Base-by-base conservation (phyloP, 2,329 filamentous ascomycete genomes). In the Fusarium succisae region DNA sequence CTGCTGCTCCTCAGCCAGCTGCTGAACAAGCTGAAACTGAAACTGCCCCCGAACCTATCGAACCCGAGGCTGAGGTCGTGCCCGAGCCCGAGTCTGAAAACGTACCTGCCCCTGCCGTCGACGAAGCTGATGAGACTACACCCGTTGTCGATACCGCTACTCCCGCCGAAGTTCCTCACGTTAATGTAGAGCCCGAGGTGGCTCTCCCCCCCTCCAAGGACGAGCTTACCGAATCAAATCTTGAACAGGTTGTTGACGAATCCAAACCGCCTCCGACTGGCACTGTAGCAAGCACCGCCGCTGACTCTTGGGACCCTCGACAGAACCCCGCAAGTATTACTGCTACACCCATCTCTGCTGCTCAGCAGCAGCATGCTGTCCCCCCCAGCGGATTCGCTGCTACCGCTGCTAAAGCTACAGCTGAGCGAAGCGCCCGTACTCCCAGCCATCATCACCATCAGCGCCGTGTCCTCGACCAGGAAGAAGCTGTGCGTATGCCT, bases 401-500 rank as follows among this genome's bases (percentile, higher is more conserved):
- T n/a, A 93, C 92, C 56, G 94, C 94, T 32, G 87, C 93, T 78
- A 98, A 97, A 85, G 93, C 93, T 18, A 93, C 92, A 20, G 77
- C 89, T 67, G 85, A 91, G 79, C 82, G 89, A 70, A 85, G 89
- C 30, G 86, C 87, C 69, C 93, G 96, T 70, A 91, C 91, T 62
- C 90, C 94, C 26, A 95, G 92, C 84, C 94, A 93, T 83, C 76
- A 77, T 26, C 76, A 76, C n/a, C 75, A 78, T 39, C 93, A 97
- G 82, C 91, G 96, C 75, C 93, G 94, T 79, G 89, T 98, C 61
- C 88, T 97, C 79, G 95, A 98, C 78, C 96, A 99, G 81, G 95
- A 98, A 83, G 96, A 99, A 85, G 94, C 96, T 67, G 96, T 99
- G 45, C 95, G 98, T 74, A 98, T 99, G 96, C 96, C 96, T 51